Percentiles rank a stretch among this genome's conserved stretches.
phyloP scores from a whole-genome alignment of 164 flowering plant species.

The Annona cherimola region DNA sequence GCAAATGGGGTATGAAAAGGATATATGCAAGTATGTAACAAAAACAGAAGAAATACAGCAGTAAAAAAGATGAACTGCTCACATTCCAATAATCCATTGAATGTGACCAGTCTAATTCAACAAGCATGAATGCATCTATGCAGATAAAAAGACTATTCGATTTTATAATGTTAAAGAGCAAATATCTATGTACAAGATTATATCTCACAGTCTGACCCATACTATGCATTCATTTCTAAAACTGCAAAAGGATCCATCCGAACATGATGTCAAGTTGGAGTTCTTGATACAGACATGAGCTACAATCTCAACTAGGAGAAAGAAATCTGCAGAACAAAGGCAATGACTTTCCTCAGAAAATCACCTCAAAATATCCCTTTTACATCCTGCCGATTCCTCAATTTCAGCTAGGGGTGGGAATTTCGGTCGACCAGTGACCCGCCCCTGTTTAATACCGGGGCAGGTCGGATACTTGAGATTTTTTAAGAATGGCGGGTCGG shows the following conservation, averaged over 20 bases:
- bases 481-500: too few species aligned
- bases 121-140: not conserved
- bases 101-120: not conserved
- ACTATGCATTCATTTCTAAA: not conserved
- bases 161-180: not conserved
- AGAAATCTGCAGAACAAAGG: too few species aligned
- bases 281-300: not conserved
- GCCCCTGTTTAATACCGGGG: too few species aligned
- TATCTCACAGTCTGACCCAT: not conserved
- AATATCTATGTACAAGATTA: not conserved
- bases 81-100: not conserved
- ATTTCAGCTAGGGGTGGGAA: too few species aligned
- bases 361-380: too few species aligned
- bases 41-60: not conserved
- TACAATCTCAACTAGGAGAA: not conserved
- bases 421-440: too few species aligned
- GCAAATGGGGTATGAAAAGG: not conserved
- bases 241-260: not conserved
- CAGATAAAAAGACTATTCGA: not conserved
- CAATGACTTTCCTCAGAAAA: too few species aligned
- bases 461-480: too few species aligned
- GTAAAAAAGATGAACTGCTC: not conserved
- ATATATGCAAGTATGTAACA: not conserved
- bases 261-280: not conserved
- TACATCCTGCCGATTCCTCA: too few species aligned